Evolutionary conservation across 306 rosid genomes (phyloP), one percentile per base, ranked within the genome.

Genomic region (Cucurbita ficifolia): DNA sequence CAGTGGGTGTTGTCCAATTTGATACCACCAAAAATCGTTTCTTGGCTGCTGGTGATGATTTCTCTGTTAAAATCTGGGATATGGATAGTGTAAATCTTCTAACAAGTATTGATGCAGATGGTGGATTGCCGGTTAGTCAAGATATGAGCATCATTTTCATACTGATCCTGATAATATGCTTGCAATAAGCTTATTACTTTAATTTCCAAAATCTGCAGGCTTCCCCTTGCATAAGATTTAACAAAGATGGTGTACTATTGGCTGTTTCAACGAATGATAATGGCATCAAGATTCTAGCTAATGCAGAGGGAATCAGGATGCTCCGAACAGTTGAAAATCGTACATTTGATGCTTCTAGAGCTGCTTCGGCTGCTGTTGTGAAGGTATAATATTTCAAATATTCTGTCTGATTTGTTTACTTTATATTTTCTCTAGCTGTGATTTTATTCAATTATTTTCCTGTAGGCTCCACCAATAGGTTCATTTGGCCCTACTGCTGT

Each of bases 11-110:
- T 76, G 99, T 91, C 75, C 97, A 95, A 82, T 95, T 95, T 76
- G 99, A 95, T 86, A 95, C 96, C 54, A 89, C 97, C n/a, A 95
- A 88, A 85, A 95, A 89, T 57, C 88, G 91, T 73, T 91, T 91
- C 84, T 83, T 95, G 81, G 99, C 96, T 81, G 90, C 96, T 76
- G 99, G 96, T 62, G 99, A 95, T 29, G 97, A 95, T 48, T 87
- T 68, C 78, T 45, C 10, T 70, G 82, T 95, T 82, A 95, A 95
- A 84, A 89, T 91, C 84, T 95, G 99, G 99, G 97, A 95, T 87
- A 95, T 95, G 99, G 99, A 95, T 82, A 85, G 72, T 76, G 79
- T 77, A 65, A 85, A 57, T 80, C 61, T 84, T 76, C 81, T 89
- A 84, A 84, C 82, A 22, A 88, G 87, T 74, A 69, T 72, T 72